phyloP scores from a whole-genome alignment of 1,284 basidiomycete genomes.

The Apiotrichum sp. region DNA sequence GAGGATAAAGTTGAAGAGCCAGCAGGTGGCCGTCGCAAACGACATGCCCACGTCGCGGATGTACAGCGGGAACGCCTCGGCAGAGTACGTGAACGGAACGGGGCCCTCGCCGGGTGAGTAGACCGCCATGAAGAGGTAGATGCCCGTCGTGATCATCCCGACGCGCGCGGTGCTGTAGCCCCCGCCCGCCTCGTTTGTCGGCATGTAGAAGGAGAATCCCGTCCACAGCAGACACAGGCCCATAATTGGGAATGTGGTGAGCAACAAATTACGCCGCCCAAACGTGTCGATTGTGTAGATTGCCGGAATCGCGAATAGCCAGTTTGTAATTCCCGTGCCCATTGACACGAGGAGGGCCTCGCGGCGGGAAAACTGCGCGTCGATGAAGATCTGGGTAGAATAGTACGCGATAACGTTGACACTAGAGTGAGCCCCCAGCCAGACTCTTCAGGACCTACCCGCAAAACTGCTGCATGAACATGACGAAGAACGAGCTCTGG shows the following conservation, averaged over 20 bases:
- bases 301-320: conserved; percentile 1
- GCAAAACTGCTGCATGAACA: conserved; percentile 54
- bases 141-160: conserved; percentile 41
- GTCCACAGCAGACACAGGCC: neutral
- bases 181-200: neutral
- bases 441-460: conserved; percentile 1
- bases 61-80: conserved; percentile 50
- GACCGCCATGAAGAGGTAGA: conserved; percentile 14
- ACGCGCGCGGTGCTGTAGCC: conserved; percentile 2
- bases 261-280: conserved; percentile 61
- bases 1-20: conserved; percentile 54
- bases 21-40: conserved; percentile 42
- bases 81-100: conserved; percentile 55
- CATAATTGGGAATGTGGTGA: conserved; percentile 56
- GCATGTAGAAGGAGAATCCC: conserved; percentile 2
- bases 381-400: conserved; percentile 59
- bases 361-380: conserved; percentile 48
- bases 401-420: conserved; percentile 24
- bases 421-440: too few species aligned
- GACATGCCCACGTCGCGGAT: conserved; percentile 51
- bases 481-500: conserved; percentile 61
- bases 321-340: conserved; percentile 53
- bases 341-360: conserved; percentile 56
- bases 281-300: conserved; percentile 44
- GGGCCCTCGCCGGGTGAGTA: conserved; percentile 60